Base-by-base conservation (phyloP, 257 asterid genomes). In the Pogostemon cablin region DNA sequence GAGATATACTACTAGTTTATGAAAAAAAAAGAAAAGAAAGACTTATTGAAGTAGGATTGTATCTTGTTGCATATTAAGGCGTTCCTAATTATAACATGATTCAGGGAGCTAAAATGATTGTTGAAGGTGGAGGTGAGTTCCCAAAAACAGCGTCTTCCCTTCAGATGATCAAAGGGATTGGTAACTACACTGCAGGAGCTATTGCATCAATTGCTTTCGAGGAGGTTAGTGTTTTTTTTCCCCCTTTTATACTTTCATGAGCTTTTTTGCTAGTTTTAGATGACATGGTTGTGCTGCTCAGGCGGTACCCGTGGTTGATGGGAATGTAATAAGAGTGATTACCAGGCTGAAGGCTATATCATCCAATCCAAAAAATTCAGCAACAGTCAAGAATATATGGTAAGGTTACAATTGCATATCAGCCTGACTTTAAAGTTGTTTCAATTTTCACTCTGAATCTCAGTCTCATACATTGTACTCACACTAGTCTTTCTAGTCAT, bases 301-400 rank as follows among this genome's bases (percentile, higher is more conserved):
- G 99, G 91, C 82, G 54, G 99, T 89, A 74, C 98, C 99, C 12
- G 96, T 91, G 63, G 99, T 93, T 42, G 99, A 93, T 78, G 99
- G 99, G 77, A 93, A 93, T 77, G 99, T 93, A 15, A 76, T 89
- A 76, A 83, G 99, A 80, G 99, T 91, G 78, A 79, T 91, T 71
- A 77, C 96, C 50, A 85, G 99, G 80, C 82, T 91, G 70, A 89
- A 87, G 84, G 87, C 99, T 68, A 85, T 93, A 78, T 86, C 98
- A 17, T 86, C 89, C 40, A 93, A 89, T 82, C 99, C 99, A 12
- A 93, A 93, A 80, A 85, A 77, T 50, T 55, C 83, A 3, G 69
- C 65, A 5, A 86, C 96, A 43, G 80, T 93, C 78, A 87, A 91
- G 86, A 77, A 80, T n/a, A 81, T 89, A 53, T 93, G 99, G 99